These are phyloP conservation scores for Tylopilus vinaceipallidus DNA, from an alignment of 768 basidiomycete species.

Conservation along the genomic window DNA sequence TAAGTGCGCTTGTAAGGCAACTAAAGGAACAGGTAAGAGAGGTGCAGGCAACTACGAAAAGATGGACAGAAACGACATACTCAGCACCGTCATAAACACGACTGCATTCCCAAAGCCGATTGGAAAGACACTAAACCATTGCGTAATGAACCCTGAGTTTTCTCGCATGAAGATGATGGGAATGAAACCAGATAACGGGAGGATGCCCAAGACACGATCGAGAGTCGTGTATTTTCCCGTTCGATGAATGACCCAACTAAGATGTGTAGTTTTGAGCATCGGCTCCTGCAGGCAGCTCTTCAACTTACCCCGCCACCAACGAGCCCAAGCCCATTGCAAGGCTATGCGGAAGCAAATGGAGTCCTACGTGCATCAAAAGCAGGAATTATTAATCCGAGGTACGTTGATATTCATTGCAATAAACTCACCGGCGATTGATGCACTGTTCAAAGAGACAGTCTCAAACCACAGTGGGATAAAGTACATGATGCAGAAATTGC, in stretches of 20 bases:
- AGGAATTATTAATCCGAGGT: background rate
- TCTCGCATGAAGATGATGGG: conserved; percentile 9
- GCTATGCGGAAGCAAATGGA: conserved; percentile 15
- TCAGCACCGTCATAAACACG: conserved; percentile 10
- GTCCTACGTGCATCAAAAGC: background rate
- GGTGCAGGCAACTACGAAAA: background rate
- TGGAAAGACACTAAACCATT: conserved; percentile 18
- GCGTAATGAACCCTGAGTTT: conserved; percentile 2
- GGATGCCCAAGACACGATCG: conserved; percentile 9
- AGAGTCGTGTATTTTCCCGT: conserved; percentile 12
- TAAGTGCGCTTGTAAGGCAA: conserved; percentile 15
- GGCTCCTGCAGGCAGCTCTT: too few species aligned
- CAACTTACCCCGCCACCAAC: conserved; percentile 5
- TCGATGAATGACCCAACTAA: conserved; percentile 8
- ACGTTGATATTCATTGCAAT: background rate
- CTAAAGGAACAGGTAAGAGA: background rate
- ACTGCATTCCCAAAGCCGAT: conserved; percentile 17
- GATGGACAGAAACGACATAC: background rate
- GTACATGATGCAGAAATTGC: conserved; percentile 16
- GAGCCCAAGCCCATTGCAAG: conserved; percentile 13
- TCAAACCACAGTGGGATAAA: conserved; percentile 18
- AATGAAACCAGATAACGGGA: conserved; percentile 12
- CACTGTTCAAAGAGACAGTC: conserved; percentile 11
- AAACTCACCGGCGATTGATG: conserved; percentile 8
- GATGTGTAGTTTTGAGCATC: too few species aligned